Conservation (phyloP, 441 rosid species). For the Aquilaria agallochum region DNA sequence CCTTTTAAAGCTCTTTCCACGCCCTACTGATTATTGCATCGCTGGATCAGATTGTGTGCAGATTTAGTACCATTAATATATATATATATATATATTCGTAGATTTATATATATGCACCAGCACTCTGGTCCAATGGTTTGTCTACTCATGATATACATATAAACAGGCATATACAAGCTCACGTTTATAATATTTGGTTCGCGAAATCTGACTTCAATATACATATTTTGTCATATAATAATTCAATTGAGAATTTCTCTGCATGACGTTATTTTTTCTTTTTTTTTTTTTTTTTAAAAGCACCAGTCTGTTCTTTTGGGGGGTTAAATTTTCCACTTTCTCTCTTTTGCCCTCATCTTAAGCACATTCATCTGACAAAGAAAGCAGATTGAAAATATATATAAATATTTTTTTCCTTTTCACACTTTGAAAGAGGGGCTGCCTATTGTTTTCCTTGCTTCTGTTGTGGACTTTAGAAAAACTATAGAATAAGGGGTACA, state of each 20-base stretch:
- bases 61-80: constrained; percentile 46
- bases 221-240: too few relatives aligned
- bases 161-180: too few relatives aligned
- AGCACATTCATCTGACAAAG: neutral
- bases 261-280: too few relatives aligned
- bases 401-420: constrained; percentile 8
- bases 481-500: constrained; percentile 23
- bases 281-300: too few relatives aligned
- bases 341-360: constrained; percentile 23
- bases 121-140: too few relatives aligned
- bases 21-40: constrained; percentile 59
- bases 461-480: constrained; percentile 23
- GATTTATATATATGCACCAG: constrained; percentile 47
- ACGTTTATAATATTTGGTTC: too few relatives aligned
- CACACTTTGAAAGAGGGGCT: too few relatives aligned
- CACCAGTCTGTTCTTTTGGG: too few relatives aligned
- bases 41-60: constrained; percentile 86
- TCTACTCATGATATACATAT: too few relatives aligned
- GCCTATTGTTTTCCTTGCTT: too few relatives aligned
- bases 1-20: constrained; percentile 33
- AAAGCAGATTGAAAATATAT: neutral
- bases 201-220: too few relatives aligned
- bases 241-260: too few relatives aligned
- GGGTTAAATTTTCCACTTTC: constrained; percentile 9
- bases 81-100: constrained; percentile 41